A percentile compares a stretch with the other conserved stretches of the same genome.
phyloP scores from a whole-genome alignment of 2,329 filamentous ascomycete genomes.

The Verticillium zaregamsianum region DNA sequence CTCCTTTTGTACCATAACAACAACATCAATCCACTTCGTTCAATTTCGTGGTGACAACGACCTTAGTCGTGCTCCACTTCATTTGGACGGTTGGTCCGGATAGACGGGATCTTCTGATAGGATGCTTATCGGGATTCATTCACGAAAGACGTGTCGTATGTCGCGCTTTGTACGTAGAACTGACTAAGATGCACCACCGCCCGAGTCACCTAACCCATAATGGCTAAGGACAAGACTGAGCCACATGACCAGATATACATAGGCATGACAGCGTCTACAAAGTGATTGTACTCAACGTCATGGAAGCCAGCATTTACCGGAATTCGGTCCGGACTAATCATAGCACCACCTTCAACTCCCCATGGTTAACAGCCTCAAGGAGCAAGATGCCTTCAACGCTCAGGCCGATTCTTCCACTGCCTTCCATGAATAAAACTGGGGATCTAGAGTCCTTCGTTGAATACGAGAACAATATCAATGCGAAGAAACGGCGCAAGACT shows the following conservation, averaged over 20 bases:
- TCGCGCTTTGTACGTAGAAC: too few relatives aligned
- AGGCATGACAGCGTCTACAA: not conserved
- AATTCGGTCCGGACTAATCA: not conserved
- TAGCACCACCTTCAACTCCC: not conserved
- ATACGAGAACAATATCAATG: not conserved
- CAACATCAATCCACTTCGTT: too few relatives aligned
- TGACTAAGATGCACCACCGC: not conserved
- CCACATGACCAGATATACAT: not conserved
- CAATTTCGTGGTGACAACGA: too few relatives aligned
- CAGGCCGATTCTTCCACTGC: not conserved
- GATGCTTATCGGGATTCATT: too few relatives aligned
- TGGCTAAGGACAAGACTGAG: not conserved
- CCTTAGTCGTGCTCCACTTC: too few relatives aligned
- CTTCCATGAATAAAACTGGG: not conserved
- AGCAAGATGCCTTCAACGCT: not conserved
- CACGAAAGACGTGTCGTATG: too few relatives aligned
- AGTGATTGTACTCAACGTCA: not conserved
- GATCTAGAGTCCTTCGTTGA: not conserved
- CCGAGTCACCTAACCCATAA: not conserved
- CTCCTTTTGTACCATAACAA: too few relatives aligned
- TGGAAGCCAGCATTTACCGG: not conserved
- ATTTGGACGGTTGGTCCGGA: too few relatives aligned
- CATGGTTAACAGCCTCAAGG: not conserved
- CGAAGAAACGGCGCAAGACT: not conserved
- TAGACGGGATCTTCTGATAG: too few relatives aligned